phyloP scores from a whole-genome alignment of 164 flowering plant species.

The Akebia trifoliata region DNA sequence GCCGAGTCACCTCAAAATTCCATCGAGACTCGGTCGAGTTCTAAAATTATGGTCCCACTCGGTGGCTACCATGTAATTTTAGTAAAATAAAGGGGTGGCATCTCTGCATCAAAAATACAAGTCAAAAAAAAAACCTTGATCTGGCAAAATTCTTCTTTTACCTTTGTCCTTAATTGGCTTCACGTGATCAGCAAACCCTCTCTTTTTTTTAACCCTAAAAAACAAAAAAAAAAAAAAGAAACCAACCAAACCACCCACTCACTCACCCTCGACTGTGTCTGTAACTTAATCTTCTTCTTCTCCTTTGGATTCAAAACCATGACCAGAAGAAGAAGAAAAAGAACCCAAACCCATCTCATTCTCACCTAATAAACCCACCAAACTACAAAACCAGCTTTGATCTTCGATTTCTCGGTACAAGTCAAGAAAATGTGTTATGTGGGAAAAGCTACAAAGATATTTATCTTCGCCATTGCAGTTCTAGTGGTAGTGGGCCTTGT shows the following conservation, averaged over 20 bases:
- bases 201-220: neutral
- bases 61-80: too few relatives aligned
- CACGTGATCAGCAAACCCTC: conserved; percentile 1
- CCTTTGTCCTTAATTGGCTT: neutral
- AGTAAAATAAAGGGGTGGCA: neutral
- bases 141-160: neutral
- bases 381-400: neutral
- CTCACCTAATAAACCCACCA: neutral
- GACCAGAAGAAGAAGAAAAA: conserved; percentile 4
- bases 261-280: too few relatives aligned
- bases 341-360: neutral
- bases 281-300: neutral
- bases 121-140: too few relatives aligned
- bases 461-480: conserved; percentile 62
- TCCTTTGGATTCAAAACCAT: conserved; percentile 4
- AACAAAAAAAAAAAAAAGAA: neutral
- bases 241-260: neutral
- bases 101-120: neutral
- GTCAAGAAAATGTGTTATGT: conserved; percentile 57
- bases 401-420: neutral
- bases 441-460: conserved; percentile 94
- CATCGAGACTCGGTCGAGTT: too few relatives aligned
- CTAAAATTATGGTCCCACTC: too few relatives aligned
- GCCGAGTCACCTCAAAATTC: too few relatives aligned
- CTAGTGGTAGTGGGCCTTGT: conserved; percentile 52